These are phyloP conservation scores for Chlamydomonas asymmetrica DNA, from an alignment of 139 green algal genomes.

Conservation along the genomic window DNA sequence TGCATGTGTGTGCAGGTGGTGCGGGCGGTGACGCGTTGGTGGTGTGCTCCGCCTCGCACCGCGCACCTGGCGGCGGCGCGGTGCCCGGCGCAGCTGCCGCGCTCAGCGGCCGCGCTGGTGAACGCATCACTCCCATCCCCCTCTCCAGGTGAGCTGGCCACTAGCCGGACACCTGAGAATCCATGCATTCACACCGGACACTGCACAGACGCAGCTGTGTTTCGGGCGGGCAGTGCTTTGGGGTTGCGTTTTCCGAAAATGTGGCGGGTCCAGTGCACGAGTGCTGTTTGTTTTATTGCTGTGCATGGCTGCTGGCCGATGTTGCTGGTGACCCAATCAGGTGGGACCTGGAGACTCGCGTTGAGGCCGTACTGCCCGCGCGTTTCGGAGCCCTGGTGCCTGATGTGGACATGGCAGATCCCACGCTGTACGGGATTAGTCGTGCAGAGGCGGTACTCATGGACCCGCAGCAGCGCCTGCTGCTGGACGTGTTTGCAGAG, in stretches of 20 bases:
- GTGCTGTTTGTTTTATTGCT: too few species aligned
- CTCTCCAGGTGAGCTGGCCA: constrained; percentile 13
- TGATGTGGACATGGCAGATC: constrained; percentile 71
- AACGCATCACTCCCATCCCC: constrained; percentile 20
- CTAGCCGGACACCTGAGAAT: too few species aligned
- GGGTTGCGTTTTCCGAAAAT: too few species aligned
- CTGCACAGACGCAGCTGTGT: too few species aligned
- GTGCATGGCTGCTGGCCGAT: too few species aligned
- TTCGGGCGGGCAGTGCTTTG: too few species aligned
- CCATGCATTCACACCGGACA: too few species aligned
- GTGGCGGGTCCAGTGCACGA: too few species aligned
- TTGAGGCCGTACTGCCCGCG: constrained; percentile 5
- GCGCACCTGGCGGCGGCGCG: constrained; percentile 7
- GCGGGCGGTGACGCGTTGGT: background rate
- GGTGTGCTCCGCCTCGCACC: background rate
- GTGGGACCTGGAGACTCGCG: constrained; percentile 19
- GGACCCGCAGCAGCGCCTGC: constrained; percentile 76
- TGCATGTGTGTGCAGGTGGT: too few species aligned
- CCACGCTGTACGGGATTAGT: constrained; percentile 21
- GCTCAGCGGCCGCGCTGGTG: background rate
- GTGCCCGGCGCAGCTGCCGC: background rate
- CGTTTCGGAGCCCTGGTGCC: constrained; percentile 70
- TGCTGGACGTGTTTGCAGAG: constrained; percentile 35
- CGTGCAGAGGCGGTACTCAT: constrained; percentile 60
- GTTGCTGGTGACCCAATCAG: too few species aligned